Percentiles rank a stretch among this genome's conserved stretches.
Conservation (phyloP, 1,284 basidiomycete genomes). For the Ustilago lituana region DNA sequence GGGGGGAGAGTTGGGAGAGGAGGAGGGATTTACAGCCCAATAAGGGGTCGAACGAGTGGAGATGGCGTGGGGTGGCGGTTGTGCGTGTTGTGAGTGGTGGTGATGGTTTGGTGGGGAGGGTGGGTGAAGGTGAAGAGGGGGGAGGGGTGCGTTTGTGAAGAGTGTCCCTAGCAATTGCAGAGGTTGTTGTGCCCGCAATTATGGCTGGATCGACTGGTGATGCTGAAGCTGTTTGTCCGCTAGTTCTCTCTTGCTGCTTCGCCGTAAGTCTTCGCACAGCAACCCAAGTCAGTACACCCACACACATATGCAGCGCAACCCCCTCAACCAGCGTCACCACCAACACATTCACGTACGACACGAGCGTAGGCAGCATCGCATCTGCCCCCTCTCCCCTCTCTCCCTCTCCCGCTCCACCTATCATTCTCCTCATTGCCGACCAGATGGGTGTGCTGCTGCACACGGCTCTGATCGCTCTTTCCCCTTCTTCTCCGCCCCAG, state of each 20-base stretch:
- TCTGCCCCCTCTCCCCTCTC: neutral
- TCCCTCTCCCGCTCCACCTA: neutral
- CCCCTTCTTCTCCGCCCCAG: neutral
- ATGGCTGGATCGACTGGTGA: too few species aligned
- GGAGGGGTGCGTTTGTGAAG: too few species aligned
- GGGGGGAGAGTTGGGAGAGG: constrained; percentile 86
- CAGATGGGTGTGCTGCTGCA: constrained; percentile 14
- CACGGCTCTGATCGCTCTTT: neutral
- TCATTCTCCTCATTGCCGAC: neutral
- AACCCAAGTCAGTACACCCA: constrained; percentile 1
- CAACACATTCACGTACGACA: constrained; percentile 31
- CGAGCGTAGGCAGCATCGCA: constrained; percentile 15
- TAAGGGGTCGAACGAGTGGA: too few species aligned
- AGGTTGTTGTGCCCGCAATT: too few species aligned
- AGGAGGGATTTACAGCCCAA: constrained; percentile 82
- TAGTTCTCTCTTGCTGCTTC: neutral
- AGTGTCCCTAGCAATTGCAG: too few species aligned
- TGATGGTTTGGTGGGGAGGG: neutral
- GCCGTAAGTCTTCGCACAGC: neutral
- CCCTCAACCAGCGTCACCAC: constrained; percentile 24
- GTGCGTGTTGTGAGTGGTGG: neutral
- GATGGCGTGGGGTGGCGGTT: too few species aligned
- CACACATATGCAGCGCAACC: constrained; percentile 11
- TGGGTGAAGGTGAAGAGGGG: neutral
- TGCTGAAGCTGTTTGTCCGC: too few species aligned